These are phyloP conservation scores for Rhynchosporium agropyri DNA, from an alignment of 2,329 filamentous ascomycete species.

Conservation along the genomic window DNA sequence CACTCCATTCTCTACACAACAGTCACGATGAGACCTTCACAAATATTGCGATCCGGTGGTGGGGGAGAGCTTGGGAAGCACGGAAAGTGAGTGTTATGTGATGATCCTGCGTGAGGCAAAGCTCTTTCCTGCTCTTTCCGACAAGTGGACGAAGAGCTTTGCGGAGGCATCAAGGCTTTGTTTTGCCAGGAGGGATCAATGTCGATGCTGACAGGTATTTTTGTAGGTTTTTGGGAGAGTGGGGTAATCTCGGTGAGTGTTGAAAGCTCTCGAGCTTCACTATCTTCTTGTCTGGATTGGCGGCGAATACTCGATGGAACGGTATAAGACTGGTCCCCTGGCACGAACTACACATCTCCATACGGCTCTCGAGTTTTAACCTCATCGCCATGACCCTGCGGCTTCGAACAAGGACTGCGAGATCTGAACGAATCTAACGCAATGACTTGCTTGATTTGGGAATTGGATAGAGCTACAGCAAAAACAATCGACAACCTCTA, in stretches of 20 bases:
- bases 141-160: conserved; percentile 19
- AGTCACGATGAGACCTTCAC: conserved; percentile 43
- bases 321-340: not conserved
- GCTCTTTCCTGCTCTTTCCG: conserved; percentile 22
- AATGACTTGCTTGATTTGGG: not conserved
- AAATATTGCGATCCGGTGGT: conserved; percentile 40
- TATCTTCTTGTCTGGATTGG: conserved; percentile 11
- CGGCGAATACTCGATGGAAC: conserved; percentile 14
- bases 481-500: not conserved
- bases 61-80: conserved; percentile 42
- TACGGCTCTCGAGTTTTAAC: not conserved
- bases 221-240: conserved; percentile 41
- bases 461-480: not conserved
- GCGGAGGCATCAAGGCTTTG: conserved; percentile 21
- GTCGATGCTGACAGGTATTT: conserved; percentile 33
- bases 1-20: conserved; percentile 22
- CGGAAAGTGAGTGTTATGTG: conserved; percentile 41
- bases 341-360: not conserved
- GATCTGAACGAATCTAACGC: no score
- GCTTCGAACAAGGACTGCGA: no score
- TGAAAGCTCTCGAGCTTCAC: conserved; percentile 22
- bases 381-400: no score
- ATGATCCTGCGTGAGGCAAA: conserved; percentile 11
- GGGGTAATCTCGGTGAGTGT: conserved; percentile 43
- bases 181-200: not conserved